These are phyloP conservation scores for Penicillium canariense DNA, from an alignment of 495 filamentous ascomycete species.

Conservation along the genomic window DNA sequence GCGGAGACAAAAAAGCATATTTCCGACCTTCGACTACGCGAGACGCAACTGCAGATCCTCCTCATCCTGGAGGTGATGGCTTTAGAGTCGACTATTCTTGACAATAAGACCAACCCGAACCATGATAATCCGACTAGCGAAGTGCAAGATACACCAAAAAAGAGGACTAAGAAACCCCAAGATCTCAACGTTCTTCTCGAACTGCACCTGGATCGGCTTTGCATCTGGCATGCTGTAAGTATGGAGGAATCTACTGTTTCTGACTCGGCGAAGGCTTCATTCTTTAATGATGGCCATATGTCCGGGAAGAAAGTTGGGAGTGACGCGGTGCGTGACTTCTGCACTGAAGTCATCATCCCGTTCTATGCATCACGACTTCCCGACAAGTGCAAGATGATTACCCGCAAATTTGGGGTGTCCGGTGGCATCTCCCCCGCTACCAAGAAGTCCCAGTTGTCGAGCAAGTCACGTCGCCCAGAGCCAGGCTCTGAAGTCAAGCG, in stretches of 20 bases:
- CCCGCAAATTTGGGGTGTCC: slow-evolving; percentile 82
- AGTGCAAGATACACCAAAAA: slow-evolving; percentile 41
- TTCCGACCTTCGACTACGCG: slow-evolving; percentile 64
- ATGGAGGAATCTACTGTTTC: slow-evolving; percentile 45
- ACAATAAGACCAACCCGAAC: slow-evolving; percentile 30
- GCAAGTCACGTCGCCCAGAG: slow-evolving; percentile 34
- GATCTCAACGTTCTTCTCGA: slow-evolving; percentile 70
- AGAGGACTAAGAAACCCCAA: slow-evolving; percentile 51
- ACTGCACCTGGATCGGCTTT: slow-evolving; percentile 82
- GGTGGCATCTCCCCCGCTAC: slow-evolving; percentile 57
- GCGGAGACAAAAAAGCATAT: slow-evolving; percentile 56
- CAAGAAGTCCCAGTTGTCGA: slow-evolving; percentile 25
- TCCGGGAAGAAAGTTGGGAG: slow-evolving; percentile 47
- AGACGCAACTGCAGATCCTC: slow-evolving; percentile 89
- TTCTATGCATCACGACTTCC: slow-evolving; percentile 88
- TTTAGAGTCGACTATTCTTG: slow-evolving; percentile 50
- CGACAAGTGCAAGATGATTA: slow-evolving; percentile 73
- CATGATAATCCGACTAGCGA: slow-evolving; percentile 29
- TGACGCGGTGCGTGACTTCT: slow-evolving; percentile 72
- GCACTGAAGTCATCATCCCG: slow-evolving; percentile 86
- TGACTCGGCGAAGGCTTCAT: slow-evolving; percentile 32
- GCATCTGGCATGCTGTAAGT: slow-evolving; percentile 89
- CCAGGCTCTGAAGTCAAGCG: slow-evolving; percentile 57
- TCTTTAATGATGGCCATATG: slow-evolving; percentile 28
- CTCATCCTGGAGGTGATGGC: slow-evolving; percentile 85